Conservation (phyloP, 768 basidiomycete genomes). For the Glaciozyma antarctica region DNA sequence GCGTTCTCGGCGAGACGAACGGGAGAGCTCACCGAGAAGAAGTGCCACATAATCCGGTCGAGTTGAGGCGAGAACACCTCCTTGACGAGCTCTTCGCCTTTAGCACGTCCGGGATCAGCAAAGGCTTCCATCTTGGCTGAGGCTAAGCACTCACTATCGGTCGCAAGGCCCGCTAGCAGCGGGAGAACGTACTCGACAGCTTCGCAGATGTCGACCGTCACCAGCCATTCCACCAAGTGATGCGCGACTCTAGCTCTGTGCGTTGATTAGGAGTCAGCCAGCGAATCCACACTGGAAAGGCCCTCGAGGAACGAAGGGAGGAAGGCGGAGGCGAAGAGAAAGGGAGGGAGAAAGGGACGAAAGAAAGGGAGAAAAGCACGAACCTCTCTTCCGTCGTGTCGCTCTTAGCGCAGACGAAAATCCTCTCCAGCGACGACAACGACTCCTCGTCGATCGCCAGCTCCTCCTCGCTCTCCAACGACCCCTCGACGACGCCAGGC, state of each 20-base stretch:
- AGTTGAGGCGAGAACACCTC: constrained; percentile 51
- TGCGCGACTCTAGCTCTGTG: constrained; percentile 70
- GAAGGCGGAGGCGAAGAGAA: neutral
- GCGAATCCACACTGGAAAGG: neutral
- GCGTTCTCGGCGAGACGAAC: neutral
- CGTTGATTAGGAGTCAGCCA: neutral
- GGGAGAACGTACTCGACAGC: constrained; percentile 89
- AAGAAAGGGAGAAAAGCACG: neutral
- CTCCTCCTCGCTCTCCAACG: neutral
- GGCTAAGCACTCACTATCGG: constrained; percentile 35
- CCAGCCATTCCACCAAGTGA: constrained; percentile 66
- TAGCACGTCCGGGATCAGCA: too few relatives aligned
- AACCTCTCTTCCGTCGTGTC: constrained; percentile 22
- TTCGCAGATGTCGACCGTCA: constrained; percentile 67
- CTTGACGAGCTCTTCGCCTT: constrained; percentile 31
- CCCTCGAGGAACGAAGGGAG: neutral
- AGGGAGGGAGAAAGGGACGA: neutral
- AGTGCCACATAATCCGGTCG: constrained; percentile 83
- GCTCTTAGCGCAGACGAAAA: constrained; percentile 39
- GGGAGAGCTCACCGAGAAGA: constrained; percentile 47
- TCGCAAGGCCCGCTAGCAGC: constrained; percentile 70
- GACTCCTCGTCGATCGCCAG: constrained; percentile 62
- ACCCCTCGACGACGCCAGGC: too few relatives aligned
- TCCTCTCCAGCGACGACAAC: constrained; percentile 75
- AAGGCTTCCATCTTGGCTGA: too few relatives aligned